Evolutionary conservation across 1,284 basidiomycete genomes (phyloP).

Genomic region (Somion occarium): DNA sequence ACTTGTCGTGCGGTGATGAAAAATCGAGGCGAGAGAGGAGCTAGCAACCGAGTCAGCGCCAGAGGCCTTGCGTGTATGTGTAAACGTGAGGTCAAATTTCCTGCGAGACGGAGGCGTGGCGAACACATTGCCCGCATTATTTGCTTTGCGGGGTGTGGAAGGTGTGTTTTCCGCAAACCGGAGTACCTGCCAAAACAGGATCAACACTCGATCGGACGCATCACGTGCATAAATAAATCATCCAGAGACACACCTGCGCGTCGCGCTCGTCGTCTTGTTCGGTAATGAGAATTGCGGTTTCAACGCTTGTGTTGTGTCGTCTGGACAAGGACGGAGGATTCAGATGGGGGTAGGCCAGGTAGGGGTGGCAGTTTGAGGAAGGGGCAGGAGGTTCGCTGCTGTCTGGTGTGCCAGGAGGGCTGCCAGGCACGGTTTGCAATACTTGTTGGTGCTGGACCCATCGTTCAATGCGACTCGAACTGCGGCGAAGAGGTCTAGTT

Average conservation of each 20-base stretch:
- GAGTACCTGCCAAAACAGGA: background rate
- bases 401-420: constrained; percentile 8
- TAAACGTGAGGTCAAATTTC: constrained; percentile 46
- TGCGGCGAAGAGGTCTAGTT: constrained; percentile 29
- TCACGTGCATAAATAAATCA: constrained; percentile 3
- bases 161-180: constrained; percentile 22
- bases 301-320: background rate
- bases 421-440: constrained; percentile 8
- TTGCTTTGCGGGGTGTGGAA: constrained; percentile 30
- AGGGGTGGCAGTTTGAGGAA: constrained; percentile 38
- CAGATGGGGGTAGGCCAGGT: constrained; percentile 51
- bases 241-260: constrained; percentile 1
- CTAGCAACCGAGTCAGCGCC: constrained; percentile 17
- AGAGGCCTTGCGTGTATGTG: constrained; percentile 35
- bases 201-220: background rate
- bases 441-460: constrained; percentile 65
- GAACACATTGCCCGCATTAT: constrained; percentile 22
- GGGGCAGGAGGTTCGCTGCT: constrained; percentile 21
- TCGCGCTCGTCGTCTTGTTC: background rate
- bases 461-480: constrained; percentile 58
- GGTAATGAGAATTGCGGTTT: background rate
- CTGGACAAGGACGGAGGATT: constrained; percentile 20
- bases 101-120: constrained; percentile 46
- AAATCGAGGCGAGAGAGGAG: constrained; percentile 19
- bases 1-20: constrained; percentile 11